Evolutionary conservation across 352 stramenopile genomes (phyloP), one percentile per base, ranked within the genome.

Genomic region (Phytophthora quininea): DNA sequence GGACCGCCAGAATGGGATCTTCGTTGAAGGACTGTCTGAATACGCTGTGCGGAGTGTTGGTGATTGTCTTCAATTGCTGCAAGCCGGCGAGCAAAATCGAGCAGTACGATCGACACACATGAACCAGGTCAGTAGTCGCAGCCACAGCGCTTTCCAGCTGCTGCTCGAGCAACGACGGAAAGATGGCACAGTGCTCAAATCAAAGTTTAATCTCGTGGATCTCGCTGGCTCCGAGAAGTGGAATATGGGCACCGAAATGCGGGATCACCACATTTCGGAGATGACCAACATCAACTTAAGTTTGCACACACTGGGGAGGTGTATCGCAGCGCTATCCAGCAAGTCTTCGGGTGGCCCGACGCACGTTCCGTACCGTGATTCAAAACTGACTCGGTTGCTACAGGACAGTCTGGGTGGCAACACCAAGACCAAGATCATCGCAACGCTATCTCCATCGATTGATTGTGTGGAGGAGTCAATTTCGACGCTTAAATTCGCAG

Each of bases 151-250:
- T 3, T 96, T 98, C 53, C 90, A 97, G 55, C 56, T 98, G 0
- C 54, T 93, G 12, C 78, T 98, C 12, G 91, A 96, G 61, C 79
- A 92, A 56, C 76, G 81, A 35, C 83, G 75, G 19, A 82, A 78
- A 43, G 87, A 93, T 62, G 86, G 79, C 32, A 85, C 76, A 3
- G 55, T 92, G 24, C 71, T 97, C 52, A 93, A 93, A 53, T 95
- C 91, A 53, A 98, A 98, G 67, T 97, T 98, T 65, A 98, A 98
- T 74, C 75, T 98, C 5, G 93, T 98, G n/a, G 93, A 98, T 69
- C 77, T 98, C 12, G 93, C 92, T 7, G 93, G 93, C 9, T 98
- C 91, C 6, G 94, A 98, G 63, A 98, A 98, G 62, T 98, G 94
- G 93, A 93, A 97, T 63, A 78, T 87, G 51, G 77, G 74, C 27